Percentiles rank a stretch among this genome's conserved stretches.
phyloP scores from a whole-genome alignment of 1,284 basidiomycete genomes.

The Cerrena zonata region DNA sequence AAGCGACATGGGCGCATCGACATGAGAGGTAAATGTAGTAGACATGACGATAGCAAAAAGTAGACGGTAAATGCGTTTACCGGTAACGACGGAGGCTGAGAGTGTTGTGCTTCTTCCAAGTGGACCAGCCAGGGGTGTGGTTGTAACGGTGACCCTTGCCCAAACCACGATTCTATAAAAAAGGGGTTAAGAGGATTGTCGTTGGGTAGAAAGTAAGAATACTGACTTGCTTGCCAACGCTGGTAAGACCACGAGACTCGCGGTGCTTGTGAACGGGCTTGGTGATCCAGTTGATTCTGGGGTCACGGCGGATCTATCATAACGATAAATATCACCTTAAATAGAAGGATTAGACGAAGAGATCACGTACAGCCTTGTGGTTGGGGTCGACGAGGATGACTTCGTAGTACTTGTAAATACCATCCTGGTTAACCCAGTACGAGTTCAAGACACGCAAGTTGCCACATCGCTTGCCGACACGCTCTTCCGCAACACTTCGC shows the following conservation, averaged over 20 bases:
- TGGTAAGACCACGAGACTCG: constrained; percentile 95
- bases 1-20: constrained; percentile 25
- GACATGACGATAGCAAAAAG: constrained; percentile 25
- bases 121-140: constrained; percentile 84
- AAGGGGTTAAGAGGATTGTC: constrained; percentile 9
- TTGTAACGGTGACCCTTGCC: constrained; percentile 96
- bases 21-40: constrained; percentile 17
- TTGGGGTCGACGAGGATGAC: constrained; percentile 95
- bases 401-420: constrained; percentile 99
- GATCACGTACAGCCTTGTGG: constrained; percentile 77
- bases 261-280: constrained; percentile 99
- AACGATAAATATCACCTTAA: constrained; percentile 7
- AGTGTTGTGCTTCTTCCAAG: constrained; percentile 97
- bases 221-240: constrained; percentile 85
- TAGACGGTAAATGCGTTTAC: constrained; percentile 40
- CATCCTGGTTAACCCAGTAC: constrained; percentile 99
- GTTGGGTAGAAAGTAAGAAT: background rate
- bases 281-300: constrained; percentile 98
- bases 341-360: constrained; percentile 1
- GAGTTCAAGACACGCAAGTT: constrained; percentile 96
- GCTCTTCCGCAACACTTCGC: constrained; percentile 93
- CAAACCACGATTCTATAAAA: constrained; percentile 77
- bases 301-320: constrained; percentile 81
- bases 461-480: constrained; percentile 92
- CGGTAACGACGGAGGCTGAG: constrained; percentile 97